A percentile compares a stretch with the other conserved stretches of the same genome.
phyloP scores from a whole-genome alignment of 768 basidiomycete genomes.

The Kwoniella pini region DNA sequence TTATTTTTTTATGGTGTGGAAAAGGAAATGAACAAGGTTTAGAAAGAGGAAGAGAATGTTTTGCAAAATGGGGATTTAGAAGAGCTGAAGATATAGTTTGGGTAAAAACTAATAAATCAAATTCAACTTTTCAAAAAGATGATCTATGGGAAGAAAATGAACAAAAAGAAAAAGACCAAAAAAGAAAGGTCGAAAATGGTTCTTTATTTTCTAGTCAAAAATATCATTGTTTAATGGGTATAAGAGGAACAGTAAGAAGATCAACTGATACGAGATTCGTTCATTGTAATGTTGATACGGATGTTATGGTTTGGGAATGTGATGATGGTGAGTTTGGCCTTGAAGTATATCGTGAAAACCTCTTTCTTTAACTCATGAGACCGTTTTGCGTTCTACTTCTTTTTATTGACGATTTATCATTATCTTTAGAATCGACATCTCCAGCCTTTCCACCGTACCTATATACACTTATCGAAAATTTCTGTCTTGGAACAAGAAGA shows the following conservation, averaged over 20 bases:
- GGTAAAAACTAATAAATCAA: slow-evolving; percentile 77
- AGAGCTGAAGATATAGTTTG: slow-evolving; percentile 98
- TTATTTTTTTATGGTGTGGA: slow-evolving; percentile 95
- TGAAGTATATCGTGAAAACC: too few species aligned
- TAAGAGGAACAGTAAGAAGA: slow-evolving; percentile 90
- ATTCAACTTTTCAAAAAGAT: slow-evolving; percentile 28
- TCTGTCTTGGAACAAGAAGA: slow-evolving; percentile 88
- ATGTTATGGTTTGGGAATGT: slow-evolving; percentile 59
- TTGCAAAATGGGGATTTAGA: slow-evolving; percentile 83
- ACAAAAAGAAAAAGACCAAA: neutral
- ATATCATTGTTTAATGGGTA: slow-evolving; percentile 96
- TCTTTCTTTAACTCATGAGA: too few species aligned
- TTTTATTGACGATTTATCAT: neutral
- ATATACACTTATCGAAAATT: slow-evolving; percentile 95
- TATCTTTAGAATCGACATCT: neutral
- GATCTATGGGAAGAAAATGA: slow-evolving; percentile 61
- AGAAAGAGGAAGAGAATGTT: slow-evolving; percentile 84
- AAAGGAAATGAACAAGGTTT: slow-evolving; percentile 85
- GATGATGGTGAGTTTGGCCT: slow-evolving; percentile 57
- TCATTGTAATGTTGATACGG: slow-evolving; percentile 88
- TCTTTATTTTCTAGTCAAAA: slow-evolving; percentile 78
- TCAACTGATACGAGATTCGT: slow-evolving; percentile 96
- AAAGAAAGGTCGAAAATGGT: neutral
- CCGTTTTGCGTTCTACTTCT: neutral
- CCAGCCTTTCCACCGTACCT: slow-evolving; percentile 78